Percentiles rank a stretch among this genome's conserved stretches.
phyloP scores from a whole-genome alignment of 1,284 basidiomycete genomes.

The Ceratobasidium sp. region DNA sequence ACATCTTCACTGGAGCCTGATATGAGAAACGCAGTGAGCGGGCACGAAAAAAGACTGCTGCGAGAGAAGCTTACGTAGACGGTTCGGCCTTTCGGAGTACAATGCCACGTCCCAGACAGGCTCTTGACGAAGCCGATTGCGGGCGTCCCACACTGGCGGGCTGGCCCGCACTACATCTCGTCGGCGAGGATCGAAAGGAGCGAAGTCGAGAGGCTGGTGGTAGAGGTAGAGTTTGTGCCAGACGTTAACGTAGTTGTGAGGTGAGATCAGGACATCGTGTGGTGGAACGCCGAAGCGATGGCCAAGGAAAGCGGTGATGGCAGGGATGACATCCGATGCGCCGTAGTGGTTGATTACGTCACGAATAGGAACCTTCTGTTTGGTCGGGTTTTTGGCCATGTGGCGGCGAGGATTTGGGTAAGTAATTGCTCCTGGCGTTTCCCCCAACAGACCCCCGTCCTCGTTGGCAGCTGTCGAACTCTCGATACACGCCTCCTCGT shows the following conservation, averaged over 20 bases:
- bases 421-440: too few species aligned
- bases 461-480: too few species aligned
- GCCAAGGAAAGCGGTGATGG: neutral
- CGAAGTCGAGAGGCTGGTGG: conserved; percentile 1
- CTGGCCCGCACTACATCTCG: conserved; percentile 29
- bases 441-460: too few species aligned
- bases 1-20: neutral
- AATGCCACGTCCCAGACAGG: conserved; percentile 14
- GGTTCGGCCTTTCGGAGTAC: conserved; percentile 1
- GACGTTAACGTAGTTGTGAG: neutral
- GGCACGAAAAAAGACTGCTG: neutral
- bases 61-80: neutral
- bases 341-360: conserved; percentile 8
- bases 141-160: neutral
- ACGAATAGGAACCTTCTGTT: neutral
- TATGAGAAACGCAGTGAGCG: neutral
- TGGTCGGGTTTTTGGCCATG: conserved; percentile 17
- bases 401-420: conserved; percentile 9
- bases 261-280: neutral
- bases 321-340: neutral
- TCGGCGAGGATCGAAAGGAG: conserved; percentile 1
- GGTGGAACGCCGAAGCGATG: neutral
- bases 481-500: too few species aligned
- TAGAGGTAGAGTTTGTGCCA: conserved; percentile 17
- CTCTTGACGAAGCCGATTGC: neutral